Evolutionary conservation across 352 stramenopile species (phyloP).

Genomic region (Phytophthora lateralis): DNA sequence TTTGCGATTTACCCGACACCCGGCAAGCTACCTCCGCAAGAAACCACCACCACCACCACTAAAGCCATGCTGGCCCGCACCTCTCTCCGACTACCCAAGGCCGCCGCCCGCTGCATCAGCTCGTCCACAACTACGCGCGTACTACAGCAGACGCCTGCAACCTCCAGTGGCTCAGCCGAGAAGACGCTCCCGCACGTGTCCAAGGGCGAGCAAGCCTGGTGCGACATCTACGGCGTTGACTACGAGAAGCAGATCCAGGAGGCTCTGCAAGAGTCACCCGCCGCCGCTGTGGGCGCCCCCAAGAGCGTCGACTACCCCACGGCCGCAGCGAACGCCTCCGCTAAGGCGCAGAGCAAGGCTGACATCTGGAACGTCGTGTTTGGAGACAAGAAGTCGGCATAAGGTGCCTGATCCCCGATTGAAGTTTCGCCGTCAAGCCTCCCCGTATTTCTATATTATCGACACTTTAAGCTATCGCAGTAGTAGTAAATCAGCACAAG

Average conservation of each 20-base stretch:
- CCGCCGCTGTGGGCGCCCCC: conserved; percentile 4
- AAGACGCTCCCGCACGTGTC: conserved; percentile 36
- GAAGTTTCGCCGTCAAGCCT: neutral
- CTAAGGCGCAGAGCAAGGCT: conserved; percentile 35
- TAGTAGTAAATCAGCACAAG: conserved; percentile 18
- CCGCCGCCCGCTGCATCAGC: conserved; percentile 35
- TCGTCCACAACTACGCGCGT: conserved; percentile 37
- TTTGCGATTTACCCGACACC: conserved; percentile 29
- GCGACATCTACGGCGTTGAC: conserved; percentile 79
- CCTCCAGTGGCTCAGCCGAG: conserved; percentile 15
- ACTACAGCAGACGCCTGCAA: conserved; percentile 40
- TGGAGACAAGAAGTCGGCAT: conserved; percentile 35
- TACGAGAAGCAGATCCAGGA: conserved; percentile 73
- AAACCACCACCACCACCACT: neutral
- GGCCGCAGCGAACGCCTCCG: neutral
- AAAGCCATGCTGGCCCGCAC: conserved; percentile 37
- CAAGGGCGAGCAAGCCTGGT: conserved; percentile 69
- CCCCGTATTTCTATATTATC: conserved; percentile 41
- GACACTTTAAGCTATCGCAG: conserved; percentile 36
- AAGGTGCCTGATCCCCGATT: neutral
- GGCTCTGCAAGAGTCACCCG: conserved; percentile 57
- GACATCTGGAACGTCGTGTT: conserved; percentile 68
- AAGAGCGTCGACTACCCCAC: conserved; percentile 42
- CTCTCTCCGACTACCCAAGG: conserved; percentile 35
- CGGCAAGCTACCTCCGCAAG: conserved; percentile 2